Conservation (phyloP, 2,329 filamentous ascomycete species). For the Cercospora sp. region DNA sequence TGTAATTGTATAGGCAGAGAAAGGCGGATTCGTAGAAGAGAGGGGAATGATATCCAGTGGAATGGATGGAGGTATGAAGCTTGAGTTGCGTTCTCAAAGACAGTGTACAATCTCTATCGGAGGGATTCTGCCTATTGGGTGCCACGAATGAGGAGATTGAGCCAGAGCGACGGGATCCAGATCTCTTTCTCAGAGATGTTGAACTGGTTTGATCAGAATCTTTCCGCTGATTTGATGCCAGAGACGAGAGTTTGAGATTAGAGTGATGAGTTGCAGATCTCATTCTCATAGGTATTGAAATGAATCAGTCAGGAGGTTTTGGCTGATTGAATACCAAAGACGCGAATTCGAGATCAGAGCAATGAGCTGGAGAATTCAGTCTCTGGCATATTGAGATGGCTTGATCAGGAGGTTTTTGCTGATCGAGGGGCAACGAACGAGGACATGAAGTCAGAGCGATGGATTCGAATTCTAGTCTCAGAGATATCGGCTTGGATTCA, state of each 20-base stretch:
- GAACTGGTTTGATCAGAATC: accelerated
- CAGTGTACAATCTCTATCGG: background rate
- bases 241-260: background rate
- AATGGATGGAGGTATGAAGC: background rate
- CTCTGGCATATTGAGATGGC: no score
- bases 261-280: background rate
- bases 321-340: no score
- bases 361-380: no score
- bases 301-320: background rate
- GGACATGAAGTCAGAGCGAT: no score
- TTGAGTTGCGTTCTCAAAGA: background rate
- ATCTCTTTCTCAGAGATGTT: background rate
- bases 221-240: background rate
- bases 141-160: background rate
- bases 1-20: background rate
- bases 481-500: no score
- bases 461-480: no score
- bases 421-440: no score
- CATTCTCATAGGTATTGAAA: background rate
- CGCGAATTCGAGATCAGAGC: no score
- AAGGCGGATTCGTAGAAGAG: background rate
- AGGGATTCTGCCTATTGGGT: background rate
- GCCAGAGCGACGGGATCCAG: background rate
- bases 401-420: accelerated
- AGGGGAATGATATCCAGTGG: background rate